Evolutionary conservation across 306 rosid species (phyloP).

Genomic region (Quercus alba): DNA sequence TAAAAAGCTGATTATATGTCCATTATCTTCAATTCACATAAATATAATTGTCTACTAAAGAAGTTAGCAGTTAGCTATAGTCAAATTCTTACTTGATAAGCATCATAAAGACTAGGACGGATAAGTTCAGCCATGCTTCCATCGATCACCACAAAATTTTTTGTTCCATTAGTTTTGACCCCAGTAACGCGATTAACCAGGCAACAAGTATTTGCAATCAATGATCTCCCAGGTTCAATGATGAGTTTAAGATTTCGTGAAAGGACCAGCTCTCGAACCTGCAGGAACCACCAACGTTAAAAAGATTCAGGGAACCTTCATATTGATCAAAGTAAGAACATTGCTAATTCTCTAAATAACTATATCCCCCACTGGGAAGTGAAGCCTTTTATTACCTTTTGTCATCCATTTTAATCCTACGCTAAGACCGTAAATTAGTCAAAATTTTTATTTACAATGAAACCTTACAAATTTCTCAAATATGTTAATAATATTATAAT

Average conservation of each 20-base stretch:
- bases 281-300: conserved; percentile 10
- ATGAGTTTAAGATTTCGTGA: conserved; percentile 83
- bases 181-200: conserved; percentile 93
- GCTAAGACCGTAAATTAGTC: not conserved
- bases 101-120: conserved; percentile 95
- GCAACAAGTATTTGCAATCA: conserved; percentile 91
- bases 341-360: not conserved
- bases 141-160: conserved; percentile 83
- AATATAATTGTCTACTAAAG: not conserved
- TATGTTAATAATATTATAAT: not conserved
- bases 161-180: conserved; percentile 93
- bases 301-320: not conserved
- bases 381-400: not conserved
- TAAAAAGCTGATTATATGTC: not conserved
- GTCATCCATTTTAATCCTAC: not conserved
- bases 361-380: not conserved
- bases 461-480: not conserved
- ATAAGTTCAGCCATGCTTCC: conserved; percentile 99
- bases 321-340: not conserved
- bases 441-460: not conserved
- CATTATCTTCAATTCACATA: not conserved
- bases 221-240: conserved; percentile 97
- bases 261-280: conserved; percentile 84
- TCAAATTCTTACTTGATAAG: conserved; percentile 72
- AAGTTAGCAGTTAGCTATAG: not conserved